A percentile compares a stretch with the other conserved stretches of the same genome.
These are phyloP conservation scores for Helotiales sp. DNA, from an alignment of 2,329 filamentous ascomycete genomes.

Conservation along the genomic window DNA sequence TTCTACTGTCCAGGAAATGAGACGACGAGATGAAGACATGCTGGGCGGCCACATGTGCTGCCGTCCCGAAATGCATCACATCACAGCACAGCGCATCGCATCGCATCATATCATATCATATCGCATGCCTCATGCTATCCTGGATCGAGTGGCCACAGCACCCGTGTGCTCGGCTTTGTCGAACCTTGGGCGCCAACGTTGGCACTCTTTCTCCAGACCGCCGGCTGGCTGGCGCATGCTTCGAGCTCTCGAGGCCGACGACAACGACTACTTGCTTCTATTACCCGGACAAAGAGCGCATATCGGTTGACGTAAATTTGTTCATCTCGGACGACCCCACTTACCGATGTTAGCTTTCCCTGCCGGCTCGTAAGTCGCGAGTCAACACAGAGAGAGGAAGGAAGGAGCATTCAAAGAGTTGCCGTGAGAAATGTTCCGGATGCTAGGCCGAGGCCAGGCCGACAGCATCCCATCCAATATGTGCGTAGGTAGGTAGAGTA, in stretches of 20 bases:
- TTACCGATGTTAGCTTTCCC: conserved; percentile 15
- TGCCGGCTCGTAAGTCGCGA: conserved; percentile 7
- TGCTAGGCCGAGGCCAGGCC: too few species aligned
- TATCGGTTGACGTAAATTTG: background rate
- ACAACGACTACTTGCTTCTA: background rate
- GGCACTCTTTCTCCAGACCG: background rate
- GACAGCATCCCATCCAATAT: too few species aligned
- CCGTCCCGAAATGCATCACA: conserved; percentile 7
- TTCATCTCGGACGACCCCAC: conserved; percentile 13
- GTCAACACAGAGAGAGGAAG: background rate
- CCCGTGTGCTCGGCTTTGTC: conserved; percentile 16
- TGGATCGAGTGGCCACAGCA: background rate
- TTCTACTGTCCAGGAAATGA: background rate
- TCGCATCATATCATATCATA: conserved; percentile 3
- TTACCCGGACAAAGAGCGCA: background rate
- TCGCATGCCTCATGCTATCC: background rate
- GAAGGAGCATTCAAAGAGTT: background rate
- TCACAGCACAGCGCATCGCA: conserved; percentile 8
- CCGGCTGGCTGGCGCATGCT: background rate
- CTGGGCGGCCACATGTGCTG: conserved; percentile 21
- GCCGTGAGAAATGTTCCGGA: too few species aligned
- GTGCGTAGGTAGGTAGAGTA: too few species aligned
- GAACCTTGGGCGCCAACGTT: conserved; percentile 19
- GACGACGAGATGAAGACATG: background rate
- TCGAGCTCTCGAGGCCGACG: conserved; percentile 11